Conservation (phyloP, 176 grass and related monocot genomes). For the Paspalum notatum region DNA sequence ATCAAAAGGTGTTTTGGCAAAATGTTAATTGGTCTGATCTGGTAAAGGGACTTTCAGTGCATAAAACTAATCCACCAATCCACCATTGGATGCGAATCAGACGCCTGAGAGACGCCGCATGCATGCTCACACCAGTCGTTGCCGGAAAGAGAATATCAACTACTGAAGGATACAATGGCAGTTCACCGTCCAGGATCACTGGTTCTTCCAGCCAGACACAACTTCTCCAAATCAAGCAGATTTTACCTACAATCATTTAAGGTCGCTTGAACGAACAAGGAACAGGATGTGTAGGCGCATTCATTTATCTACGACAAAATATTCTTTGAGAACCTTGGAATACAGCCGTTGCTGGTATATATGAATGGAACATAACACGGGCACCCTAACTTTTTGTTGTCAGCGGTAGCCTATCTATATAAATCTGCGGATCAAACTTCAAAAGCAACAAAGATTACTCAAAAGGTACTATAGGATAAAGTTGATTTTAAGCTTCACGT, state of each 20-base stretch:
- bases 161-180: too few relatives aligned
- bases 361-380: constrained; percentile 44
- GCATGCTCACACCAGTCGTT: too few relatives aligned
- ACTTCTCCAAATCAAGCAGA: background rate
- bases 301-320: background rate
- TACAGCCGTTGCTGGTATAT: constrained; percentile 35
- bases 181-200: too few relatives aligned
- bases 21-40: too few relatives aligned
- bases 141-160: too few relatives aligned
- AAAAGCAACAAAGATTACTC: constrained; percentile 21
- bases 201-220: background rate
- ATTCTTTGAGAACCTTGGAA: constrained; percentile 21
- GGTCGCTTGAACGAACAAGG: background rate
- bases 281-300: background rate
- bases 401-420: constrained; percentile 54
- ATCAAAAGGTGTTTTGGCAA: too few relatives aligned
- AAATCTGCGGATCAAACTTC: constrained; percentile 41
- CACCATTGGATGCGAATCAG: too few relatives aligned
- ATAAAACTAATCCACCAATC: too few relatives aligned
- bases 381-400: constrained; percentile 29
- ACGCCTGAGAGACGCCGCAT: too few relatives aligned
- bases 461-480: constrained; percentile 16
- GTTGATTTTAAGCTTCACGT: constrained; percentile 24
- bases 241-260: background rate
- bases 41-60: too few relatives aligned